These are phyloP conservation scores for Trebouxia gelatinosa DNA, from an alignment of 163 green algal genomes.

Conservation along the genomic window DNA sequence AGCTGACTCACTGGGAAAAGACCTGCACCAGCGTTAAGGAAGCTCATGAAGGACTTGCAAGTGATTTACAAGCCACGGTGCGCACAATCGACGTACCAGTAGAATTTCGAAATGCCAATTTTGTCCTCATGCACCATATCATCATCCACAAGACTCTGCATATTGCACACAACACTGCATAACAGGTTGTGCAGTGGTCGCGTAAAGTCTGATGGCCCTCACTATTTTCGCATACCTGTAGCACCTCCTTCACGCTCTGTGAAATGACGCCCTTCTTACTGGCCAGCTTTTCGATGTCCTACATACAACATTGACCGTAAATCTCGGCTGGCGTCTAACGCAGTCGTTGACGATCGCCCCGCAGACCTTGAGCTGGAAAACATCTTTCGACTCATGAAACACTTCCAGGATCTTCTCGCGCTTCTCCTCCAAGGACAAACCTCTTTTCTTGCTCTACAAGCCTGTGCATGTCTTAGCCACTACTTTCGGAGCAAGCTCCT, in stretches of 20 bases:
- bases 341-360: no score
- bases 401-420: constrained; percentile 66
- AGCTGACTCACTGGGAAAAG: constrained; percentile 75
- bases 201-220: no score
- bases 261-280: constrained; percentile 78
- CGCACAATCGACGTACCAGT: constrained; percentile 60
- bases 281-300: constrained; percentile 88
- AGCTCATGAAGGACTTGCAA: constrained; percentile 12
- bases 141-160: constrained; percentile 83
- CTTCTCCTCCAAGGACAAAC: constrained; percentile 71
- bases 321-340: no score
- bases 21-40: constrained; percentile 31
- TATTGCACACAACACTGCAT: neutral
- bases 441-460: constrained; percentile 50
- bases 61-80: neutral
- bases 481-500: no score
- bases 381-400: constrained; percentile 81
- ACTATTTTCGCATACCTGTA: constrained; percentile 67
- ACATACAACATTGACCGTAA: no score
- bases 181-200: neutral
- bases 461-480: no score
- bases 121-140: constrained; percentile 78
- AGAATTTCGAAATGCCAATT: constrained; percentile 88
- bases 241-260: constrained; percentile 88
- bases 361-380: constrained; percentile 85